These are phyloP conservation scores for bread wheat (Triticum aestivum) DNA, from an alignment of 176 grass and related monocot species.

Conservation along the genomic window IWGSC_CS_RefSeq_v2.1 NC_057806.1:28381985-28382484, in stretches of 20 bases:
- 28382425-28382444: neutral
- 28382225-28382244: neutral
- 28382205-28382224: constrained; percentile 6
- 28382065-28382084: neutral
- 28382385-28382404: neutral
- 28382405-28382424: constrained; percentile 4
- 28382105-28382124: neutral
- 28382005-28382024: constrained; percentile 92
- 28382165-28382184: neutral
- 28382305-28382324: neutral
- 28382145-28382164: constrained; percentile 1
- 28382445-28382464: neutral
- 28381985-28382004: constrained; percentile 99
- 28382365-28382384: constrained; percentile 13
- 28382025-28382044: constrained; percentile 32
- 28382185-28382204: constrained; percentile 9
- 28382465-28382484: constrained; percentile 25
- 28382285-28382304: neutral
- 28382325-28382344: neutral
- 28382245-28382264: neutral
- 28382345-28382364: constrained; percentile 13
- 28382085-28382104: neutral
- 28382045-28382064: constrained; percentile 5
- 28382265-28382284: neutral
- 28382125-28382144: neutral